A percentile compares a stretch with the other conserved stretches of the same genome.
Conservation (phyloP, 306 rosid genomes). For the Cucurbita ficifolia region DNA sequence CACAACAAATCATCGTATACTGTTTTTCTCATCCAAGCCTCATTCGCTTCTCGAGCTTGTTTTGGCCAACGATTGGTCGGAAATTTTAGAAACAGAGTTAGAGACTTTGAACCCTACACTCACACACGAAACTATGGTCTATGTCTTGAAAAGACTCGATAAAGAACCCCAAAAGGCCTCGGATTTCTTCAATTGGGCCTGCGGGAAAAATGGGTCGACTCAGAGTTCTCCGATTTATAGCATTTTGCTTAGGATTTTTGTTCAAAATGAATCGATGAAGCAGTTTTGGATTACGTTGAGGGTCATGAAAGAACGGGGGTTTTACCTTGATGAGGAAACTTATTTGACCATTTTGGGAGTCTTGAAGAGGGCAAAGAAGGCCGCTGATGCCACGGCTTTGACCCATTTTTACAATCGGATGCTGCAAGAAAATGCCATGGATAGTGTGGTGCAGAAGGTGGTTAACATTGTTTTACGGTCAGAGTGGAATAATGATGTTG, state of each 20-base stretch:
- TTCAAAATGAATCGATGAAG: conserved; percentile 33
- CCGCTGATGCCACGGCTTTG: conserved; percentile 31
- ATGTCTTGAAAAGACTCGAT: conserved; percentile 48
- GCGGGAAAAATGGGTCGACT: conserved; percentile 33
- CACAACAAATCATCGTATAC: conserved; percentile 17
- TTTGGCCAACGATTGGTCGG: conserved; percentile 51
- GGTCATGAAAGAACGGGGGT: conserved; percentile 52
- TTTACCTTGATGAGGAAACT: conserved; percentile 42
- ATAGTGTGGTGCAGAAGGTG: conserved; percentile 34
- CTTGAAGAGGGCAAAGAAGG: conserved; percentile 39
- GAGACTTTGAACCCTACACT: conserved; percentile 19
- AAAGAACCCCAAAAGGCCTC: conserved; percentile 50
- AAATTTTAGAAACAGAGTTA: conserved; percentile 37
- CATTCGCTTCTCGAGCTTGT: conserved; percentile 40
- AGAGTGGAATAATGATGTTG: conserved; percentile 48
- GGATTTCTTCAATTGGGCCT: conserved; percentile 56
- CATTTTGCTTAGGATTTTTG: conserved; percentile 46
- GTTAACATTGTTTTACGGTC: conserved; percentile 31
- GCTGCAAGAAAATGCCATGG: conserved; percentile 45
- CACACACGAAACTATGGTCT: conserved; percentile 56
- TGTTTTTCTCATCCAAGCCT: conserved; percentile 48
- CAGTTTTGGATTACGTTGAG: conserved; percentile 49
- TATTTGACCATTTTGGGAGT: conserved; percentile 19
- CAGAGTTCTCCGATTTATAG: conserved; percentile 49
- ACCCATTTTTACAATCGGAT: conserved; percentile 31